A percentile compares a stretch with the other conserved stretches of the same genome.
Conservation (phyloP, 257 asterid genomes). For the Solanum stenotomum region DNA sequence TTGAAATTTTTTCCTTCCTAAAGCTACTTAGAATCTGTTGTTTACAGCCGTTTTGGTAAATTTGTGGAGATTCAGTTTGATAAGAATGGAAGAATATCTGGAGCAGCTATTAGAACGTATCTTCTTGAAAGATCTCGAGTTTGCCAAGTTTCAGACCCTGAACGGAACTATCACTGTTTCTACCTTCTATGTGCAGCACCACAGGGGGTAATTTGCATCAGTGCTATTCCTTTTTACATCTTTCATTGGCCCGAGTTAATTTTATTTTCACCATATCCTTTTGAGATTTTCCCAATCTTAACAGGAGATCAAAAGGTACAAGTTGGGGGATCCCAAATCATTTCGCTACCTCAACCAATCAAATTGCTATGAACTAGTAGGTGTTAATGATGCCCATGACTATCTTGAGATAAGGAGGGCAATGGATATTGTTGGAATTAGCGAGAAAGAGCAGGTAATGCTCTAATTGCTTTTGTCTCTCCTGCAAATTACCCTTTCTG, state of each 20-base stretch:
- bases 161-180: slow-evolving; percentile 93
- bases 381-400: slow-evolving; percentile 82
- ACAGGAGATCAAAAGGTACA: slow-evolving; percentile 84
- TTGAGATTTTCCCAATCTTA: slow-evolving; percentile 17
- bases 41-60: slow-evolving; percentile 91
- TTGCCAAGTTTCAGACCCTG: slow-evolving; percentile 96
- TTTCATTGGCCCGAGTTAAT: slow-evolving; percentile 2
- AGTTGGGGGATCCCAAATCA: slow-evolving; percentile 71
- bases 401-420: slow-evolving; percentile 97
- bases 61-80: slow-evolving; percentile 96
- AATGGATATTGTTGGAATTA: slow-evolving; percentile 95
- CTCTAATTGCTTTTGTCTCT: slow-evolving; percentile 6
- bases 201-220: slow-evolving; percentile 47
- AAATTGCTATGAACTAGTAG: slow-evolving; percentile 75
- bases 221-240: not conserved
- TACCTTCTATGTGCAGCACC: slow-evolving; percentile 98
- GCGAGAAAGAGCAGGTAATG: slow-evolving; percentile 77
- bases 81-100: slow-evolving; percentile 88
- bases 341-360: slow-evolving; percentile 91
- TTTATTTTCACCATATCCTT: slow-evolving; percentile 1
- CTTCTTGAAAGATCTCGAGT: slow-evolving; percentile 98
- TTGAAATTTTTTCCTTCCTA: not conserved
- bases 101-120: slow-evolving; percentile 96
- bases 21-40: slow-evolving; percentile 3
- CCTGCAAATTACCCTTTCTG: not conserved